Evolutionary conservation across 306 rosid genomes (phyloP), one percentile per base, ranked within the genome.

Genomic region (Clitoria ternatea): DNA sequence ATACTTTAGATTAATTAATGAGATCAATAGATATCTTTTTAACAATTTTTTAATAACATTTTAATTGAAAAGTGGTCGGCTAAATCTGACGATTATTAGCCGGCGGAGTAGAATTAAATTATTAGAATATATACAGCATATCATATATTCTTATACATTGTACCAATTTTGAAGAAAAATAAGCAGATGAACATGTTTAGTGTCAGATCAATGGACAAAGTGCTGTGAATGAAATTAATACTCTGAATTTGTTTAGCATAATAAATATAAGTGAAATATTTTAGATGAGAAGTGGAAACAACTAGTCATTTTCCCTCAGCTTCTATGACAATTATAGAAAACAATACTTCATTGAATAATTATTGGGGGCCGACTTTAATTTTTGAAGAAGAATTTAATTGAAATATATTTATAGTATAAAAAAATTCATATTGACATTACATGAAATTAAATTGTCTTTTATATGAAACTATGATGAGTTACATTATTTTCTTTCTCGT

Each of bases 121-220:
- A 17, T 45, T 27, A 7, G 39, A 2, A 20, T 7, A 27, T 56
- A 56, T 12, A 3, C 2, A 50, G 3, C 6, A 36, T 53, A 5
- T 5, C 3, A 24, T 1, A 29, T 15, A 56, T n/a, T n/a, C n/a
- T n/a, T n/a, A 1, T 19, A 14, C 24, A 0, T 52, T 15, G 50
- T 6, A 35, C 33, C 18, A 35, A 35, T 36, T 52, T 50, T 35
- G 65, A 39, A 37, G 27, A 55, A 70, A 76, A 61, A 24, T 6
- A 30, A 22, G 37, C 52, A 69, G 35, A 75, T 11, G 47, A 60
- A 48, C 64, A 22, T 37, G 71, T 69, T 59, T 48, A 59, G 64
- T 68, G 64, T 59, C 57, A 77, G 49, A 77, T 69, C n/a, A 52
- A n/a, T 67, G 2, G 48, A 45, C 26, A 36, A 36, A n/a, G 10